phyloP scores from a whole-genome alignment of 2,329 filamentous ascomycete genomes.

The Seiridium cupressi region DNA sequence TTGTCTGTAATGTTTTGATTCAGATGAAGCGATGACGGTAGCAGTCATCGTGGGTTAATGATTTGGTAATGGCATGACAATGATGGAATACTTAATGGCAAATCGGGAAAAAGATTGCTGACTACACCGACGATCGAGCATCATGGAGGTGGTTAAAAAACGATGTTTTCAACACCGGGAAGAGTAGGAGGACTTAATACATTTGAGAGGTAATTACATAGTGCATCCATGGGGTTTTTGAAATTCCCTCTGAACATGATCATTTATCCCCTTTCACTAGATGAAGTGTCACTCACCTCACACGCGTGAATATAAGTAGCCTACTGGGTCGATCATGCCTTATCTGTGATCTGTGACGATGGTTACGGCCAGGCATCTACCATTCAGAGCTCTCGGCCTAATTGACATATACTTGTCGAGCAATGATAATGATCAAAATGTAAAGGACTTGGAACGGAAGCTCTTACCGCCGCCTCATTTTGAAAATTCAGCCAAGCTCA shows the following conservation, averaged over 20 bases:
- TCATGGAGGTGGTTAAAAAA: not conserved
- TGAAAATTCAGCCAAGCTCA: no score
- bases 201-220: slow-evolving; percentile 7
- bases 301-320: no score
- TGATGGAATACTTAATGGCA: not conserved
- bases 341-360: no score
- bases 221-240: not conserved
- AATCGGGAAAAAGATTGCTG: not conserved
- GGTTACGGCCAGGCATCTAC: no score
- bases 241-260: slow-evolving; percentile 3
- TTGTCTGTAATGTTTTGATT: slow-evolving; percentile 28
- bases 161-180: not conserved
- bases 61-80: not conserved
- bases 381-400: no score
- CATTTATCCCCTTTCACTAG: not conserved
- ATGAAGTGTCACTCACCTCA: not conserved
- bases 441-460: no score
- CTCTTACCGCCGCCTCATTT: no score
- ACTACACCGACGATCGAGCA: not conserved
- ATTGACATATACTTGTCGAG: no score
- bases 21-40: slow-evolving; percentile 5
- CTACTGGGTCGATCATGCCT: no score
- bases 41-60: slow-evolving; percentile 1
- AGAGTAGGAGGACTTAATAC: not conserved
- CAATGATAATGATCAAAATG: no score